These are phyloP conservation scores for Marchantia paleacea DNA, from an alignment of 225 moss, liverwort and hornwort species.

Conservation along the genomic window DNA sequence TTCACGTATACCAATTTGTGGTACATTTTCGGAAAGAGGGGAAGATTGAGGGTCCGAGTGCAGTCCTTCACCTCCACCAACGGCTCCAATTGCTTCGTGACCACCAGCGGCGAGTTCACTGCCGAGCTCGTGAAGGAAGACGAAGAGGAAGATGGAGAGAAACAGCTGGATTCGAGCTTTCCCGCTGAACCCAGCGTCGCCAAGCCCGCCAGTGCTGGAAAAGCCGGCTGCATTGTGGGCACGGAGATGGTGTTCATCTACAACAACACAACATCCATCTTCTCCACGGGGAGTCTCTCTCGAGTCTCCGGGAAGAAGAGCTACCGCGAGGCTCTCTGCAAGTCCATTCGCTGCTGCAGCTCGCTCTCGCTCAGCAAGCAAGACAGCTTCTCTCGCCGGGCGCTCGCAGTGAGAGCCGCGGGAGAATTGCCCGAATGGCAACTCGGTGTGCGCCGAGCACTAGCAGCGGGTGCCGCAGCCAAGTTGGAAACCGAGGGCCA, in stretches of 20 bases:
- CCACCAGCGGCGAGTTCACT: slow-evolving; percentile 27
- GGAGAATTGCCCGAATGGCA: slow-evolving; percentile 2
- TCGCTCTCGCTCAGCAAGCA: not conserved
- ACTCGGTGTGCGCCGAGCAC: not conserved
- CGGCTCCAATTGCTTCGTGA: slow-evolving; percentile 30
- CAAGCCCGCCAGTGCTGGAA: not conserved
- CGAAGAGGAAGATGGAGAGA: not conserved
- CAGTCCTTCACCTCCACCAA: slow-evolving; percentile 24
- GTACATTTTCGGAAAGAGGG: slow-evolving; percentile 6
- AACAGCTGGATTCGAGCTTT: not conserved
- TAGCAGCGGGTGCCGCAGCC: not conserved
- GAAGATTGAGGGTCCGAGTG: slow-evolving; percentile 19
- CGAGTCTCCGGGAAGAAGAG: not conserved
- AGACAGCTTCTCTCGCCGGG: not conserved
- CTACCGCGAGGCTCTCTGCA: not conserved
- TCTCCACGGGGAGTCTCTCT: not conserved
- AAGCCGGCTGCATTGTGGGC: slow-evolving; percentile 14
- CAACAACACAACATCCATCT: slow-evolving; percentile 10
- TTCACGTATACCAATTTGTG: slow-evolving; percentile 31
- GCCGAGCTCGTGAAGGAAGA: slow-evolving; percentile 27
- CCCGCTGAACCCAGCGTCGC: too few relatives aligned
- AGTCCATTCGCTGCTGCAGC: not conserved
- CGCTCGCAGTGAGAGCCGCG: not conserved
- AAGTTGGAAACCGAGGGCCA: too few relatives aligned
- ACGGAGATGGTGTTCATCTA: slow-evolving; percentile 28